A percentile compares a stretch with the other conserved stretches of the same genome.
phyloP scores from a whole-genome alignment of 1,284 basidiomycete genomes.

The Cutaneotrichosporon cyanovorans region DNA sequence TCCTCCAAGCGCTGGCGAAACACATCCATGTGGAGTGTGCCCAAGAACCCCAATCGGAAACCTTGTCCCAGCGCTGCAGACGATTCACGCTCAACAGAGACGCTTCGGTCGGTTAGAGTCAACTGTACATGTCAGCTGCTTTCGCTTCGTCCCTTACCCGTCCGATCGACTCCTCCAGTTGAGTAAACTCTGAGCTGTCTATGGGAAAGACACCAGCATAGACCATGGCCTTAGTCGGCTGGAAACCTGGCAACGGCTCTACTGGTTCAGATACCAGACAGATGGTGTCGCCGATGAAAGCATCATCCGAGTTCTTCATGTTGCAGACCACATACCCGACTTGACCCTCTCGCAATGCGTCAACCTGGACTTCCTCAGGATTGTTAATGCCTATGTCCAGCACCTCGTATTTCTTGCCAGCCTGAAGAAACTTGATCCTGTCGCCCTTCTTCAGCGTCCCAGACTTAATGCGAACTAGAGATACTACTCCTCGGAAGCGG shows the following conservation, averaged over 20 bases:
- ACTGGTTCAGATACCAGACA: slow-evolving; percentile 67
- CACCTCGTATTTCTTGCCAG: slow-evolving; percentile 85
- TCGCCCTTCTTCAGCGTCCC: slow-evolving; percentile 65
- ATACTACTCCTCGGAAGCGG: slow-evolving; percentile 92
- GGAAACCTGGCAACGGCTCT: slow-evolving; percentile 83
- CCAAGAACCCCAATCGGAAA: slow-evolving; percentile 88
- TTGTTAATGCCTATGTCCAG: slow-evolving; percentile 87
- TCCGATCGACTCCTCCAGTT: slow-evolving; percentile 92
- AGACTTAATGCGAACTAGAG: slow-evolving; percentile 67
- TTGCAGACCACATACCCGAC: slow-evolving; percentile 78
- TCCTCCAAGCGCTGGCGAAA: slow-evolving; percentile 88
- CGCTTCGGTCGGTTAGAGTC: slow-evolving; percentile 46
- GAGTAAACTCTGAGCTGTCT: slow-evolving; percentile 81
- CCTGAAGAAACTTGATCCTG: slow-evolving; percentile 77
- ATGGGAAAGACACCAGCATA: slow-evolving; percentile 94
- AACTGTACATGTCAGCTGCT: slow-evolving; percentile 21
- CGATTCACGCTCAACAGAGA: slow-evolving; percentile 85
- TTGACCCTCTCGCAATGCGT: slow-evolving; percentile 70
- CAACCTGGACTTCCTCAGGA: slow-evolving; percentile 72
- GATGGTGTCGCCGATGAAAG: slow-evolving; percentile 71
- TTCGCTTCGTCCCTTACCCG: slow-evolving; percentile 53
- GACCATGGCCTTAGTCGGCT: slow-evolving; percentile 90
- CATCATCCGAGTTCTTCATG: slow-evolving; percentile 96
- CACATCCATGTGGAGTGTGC: slow-evolving; percentile 91
- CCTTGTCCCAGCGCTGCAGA: slow-evolving; percentile 94